A percentile compares a stretch with the other conserved stretches of the same genome.
Conservation (phyloP, 2,329 filamentous ascomycete genomes). For the Thielaviopsis ethacetica region DNA sequence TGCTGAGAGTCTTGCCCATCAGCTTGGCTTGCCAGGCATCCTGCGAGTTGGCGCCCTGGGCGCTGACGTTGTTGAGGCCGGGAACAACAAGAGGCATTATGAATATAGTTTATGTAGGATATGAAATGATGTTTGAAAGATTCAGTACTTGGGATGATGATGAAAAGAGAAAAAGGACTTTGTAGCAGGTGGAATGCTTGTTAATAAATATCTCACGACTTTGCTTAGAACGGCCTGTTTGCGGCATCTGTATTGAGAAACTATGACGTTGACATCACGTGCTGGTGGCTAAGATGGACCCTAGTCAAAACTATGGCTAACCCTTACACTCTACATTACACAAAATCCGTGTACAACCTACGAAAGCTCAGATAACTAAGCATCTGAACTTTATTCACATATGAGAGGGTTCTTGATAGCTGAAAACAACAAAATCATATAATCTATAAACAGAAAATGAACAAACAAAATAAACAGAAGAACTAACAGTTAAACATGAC, state of each 20-base stretch:
- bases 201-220: background rate
- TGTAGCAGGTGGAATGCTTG: background rate
- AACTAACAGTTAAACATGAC: background rate
- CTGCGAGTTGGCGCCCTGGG: conserved; percentile 25
- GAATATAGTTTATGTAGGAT: background rate
- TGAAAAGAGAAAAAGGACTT: background rate
- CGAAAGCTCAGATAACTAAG: no score
- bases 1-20: conserved; percentile 45
- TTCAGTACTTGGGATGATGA: background rate
- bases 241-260: background rate
- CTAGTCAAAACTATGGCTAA: background rate
- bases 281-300: background rate
- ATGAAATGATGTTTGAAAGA: background rate
- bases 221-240: background rate
- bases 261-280: background rate
- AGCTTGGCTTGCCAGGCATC: conserved; percentile 46
- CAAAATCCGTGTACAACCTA: background rate
- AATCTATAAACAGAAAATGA: background rate
- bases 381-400: no score
- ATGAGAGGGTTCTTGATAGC: no score
- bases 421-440: no score
- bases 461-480: background rate
- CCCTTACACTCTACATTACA: background rate
- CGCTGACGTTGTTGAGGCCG: conserved; percentile 30
- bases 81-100: conserved; percentile 52